Base-by-base conservation (phyloP, 805 yeast genomes). In the Zygotorulaspora danielsina region DNA sequence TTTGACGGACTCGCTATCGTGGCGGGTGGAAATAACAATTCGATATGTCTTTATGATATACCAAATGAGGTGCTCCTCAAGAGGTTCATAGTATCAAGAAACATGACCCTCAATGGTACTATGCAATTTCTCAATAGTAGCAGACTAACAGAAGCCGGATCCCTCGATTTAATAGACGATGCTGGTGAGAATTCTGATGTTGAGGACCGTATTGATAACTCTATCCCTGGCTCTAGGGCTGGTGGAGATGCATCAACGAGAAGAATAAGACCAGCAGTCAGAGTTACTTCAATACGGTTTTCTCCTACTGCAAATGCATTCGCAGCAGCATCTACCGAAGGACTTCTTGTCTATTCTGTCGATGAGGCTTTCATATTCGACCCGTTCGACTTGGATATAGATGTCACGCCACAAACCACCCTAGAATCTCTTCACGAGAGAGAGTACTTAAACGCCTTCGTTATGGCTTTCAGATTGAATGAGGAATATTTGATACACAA, bases 321-420 rank as follows among this genome's bases (percentile, higher is more conserved):
- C 70, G 93, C 95, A 1, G 95, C 95, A 29, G 93, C 96, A 0
- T 81, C 96, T 0, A 93, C 98, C 0, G 97, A 90, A 61, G 98
- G 98, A 6, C 67, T 93, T 32, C 67, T 88, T 41, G 69, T 93
- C 1, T 93, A 76, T 59, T 81, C 95, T 1, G 75, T 88, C 27
- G 94, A 90, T 61, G 80, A 79, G 35, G 67, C 76, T 8, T 64
- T 81, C 35, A 66, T 80, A 19, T 93, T 93, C 58, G 98, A 93
- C 68, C 98, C 98, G 22, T 86, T 86, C 59, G 97, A 93, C 61
- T 72, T 93, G 57, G 97, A 90, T 58, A 70, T 88, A 33, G 97
- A 93, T 53, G 78, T 90, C 19, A 93, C 98, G 0, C 94, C 96
- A 1, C 84, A 78, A 32, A 67, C 84, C 4, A 81, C 88, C 0